Evolutionary conservation across 345 rosid species (phyloP).

Genomic region (Gynandropsis gynandra): DNA sequence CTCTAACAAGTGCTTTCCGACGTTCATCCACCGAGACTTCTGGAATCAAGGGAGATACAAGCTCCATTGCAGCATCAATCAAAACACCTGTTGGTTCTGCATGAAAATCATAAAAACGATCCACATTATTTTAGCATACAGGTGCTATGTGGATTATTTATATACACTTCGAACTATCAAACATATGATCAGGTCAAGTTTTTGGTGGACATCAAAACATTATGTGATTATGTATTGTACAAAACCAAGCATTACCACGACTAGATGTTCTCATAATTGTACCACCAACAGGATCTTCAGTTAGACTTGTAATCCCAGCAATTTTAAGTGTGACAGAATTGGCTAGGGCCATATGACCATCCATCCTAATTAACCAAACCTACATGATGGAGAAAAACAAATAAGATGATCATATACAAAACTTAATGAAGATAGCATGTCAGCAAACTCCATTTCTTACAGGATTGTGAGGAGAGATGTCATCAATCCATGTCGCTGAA

Average conservation of each 20-base stretch:
- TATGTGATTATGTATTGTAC: constrained; percentile 1
- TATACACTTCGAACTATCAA: constrained; percentile 4
- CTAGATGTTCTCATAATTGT: constrained; percentile 42
- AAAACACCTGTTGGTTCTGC: constrained; percentile 81
- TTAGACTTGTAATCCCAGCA: constrained; percentile 50
- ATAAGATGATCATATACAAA: neutral
- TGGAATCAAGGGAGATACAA: constrained; percentile 45
- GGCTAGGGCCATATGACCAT: constrained; percentile 92
- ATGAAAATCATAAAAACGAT: constrained; percentile 15
- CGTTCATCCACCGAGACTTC: constrained; percentile 64
- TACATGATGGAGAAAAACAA: constrained; percentile 16
- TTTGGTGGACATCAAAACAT: neutral
- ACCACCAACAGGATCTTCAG: constrained; percentile 72
- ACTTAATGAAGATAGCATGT: constrained; percentile 3
- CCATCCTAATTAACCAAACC: constrained; percentile 88
- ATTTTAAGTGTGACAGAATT: constrained; percentile 64
- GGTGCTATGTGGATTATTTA: constrained; percentile 3
- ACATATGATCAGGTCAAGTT: neutral
- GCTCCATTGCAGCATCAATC: constrained; percentile 84
- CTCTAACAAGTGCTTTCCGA: constrained; percentile 74
- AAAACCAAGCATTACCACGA: constrained; percentile 44
- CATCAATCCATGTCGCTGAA: constrained; percentile 73
- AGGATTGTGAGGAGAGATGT: constrained; percentile 63
- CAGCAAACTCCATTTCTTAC: constrained; percentile 30
- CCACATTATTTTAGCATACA: constrained; percentile 13